A percentile compares a stretch with the other conserved stretches of the same genome.
phyloP scores from a whole-genome alignment of 1,139 yeast species.

The Zygosaccharomyces sapae region DNA sequence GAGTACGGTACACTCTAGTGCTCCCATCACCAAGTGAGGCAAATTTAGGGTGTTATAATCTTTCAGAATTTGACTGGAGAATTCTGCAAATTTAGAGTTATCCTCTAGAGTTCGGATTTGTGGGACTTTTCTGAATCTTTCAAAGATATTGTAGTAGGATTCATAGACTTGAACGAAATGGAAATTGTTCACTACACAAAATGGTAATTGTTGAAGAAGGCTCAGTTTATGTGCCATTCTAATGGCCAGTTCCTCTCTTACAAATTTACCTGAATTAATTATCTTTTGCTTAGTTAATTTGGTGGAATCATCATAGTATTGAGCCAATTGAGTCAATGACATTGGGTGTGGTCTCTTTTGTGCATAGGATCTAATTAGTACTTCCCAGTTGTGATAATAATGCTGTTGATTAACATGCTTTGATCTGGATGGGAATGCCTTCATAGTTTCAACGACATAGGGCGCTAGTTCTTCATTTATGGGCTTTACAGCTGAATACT shows the following conservation, averaged over 20 bases:
- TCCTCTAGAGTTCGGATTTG: conserved; percentile 64
- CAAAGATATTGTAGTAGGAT: conserved; percentile 81
- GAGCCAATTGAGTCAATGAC: conserved; percentile 79
- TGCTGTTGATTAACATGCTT: conserved; percentile 53
- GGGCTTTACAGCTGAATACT: conserved; percentile 33
- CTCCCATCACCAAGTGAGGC: conserved; percentile 91
- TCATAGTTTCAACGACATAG: conserved; percentile 30
- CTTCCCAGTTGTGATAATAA: conserved; percentile 72
- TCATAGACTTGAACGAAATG: conserved; percentile 87
- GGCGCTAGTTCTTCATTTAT: conserved; percentile 34
- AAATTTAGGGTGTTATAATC: conserved; percentile 76
- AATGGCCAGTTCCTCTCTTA: conserved; percentile 75
- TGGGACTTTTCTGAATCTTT: conserved; percentile 71
- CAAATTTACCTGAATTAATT: conserved; percentile 80
- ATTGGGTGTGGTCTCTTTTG: conserved; percentile 79
- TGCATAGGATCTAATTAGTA: conserved; percentile 60
- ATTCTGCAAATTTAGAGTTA: conserved; percentile 65
- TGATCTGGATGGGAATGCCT: conserved; percentile 34
- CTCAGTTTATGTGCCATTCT: conserved; percentile 75
- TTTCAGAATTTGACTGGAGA: conserved; percentile 55
- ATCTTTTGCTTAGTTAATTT: conserved; percentile 70
- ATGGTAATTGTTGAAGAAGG: conserved; percentile 78
- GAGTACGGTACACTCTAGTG: conserved; percentile 71
- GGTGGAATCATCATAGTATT: conserved; percentile 64
- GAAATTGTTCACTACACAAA: conserved; percentile 75